phyloP scores from a whole-genome alignment of 805 yeast genomes.

The Saccharomycopsis amapae region DNA sequence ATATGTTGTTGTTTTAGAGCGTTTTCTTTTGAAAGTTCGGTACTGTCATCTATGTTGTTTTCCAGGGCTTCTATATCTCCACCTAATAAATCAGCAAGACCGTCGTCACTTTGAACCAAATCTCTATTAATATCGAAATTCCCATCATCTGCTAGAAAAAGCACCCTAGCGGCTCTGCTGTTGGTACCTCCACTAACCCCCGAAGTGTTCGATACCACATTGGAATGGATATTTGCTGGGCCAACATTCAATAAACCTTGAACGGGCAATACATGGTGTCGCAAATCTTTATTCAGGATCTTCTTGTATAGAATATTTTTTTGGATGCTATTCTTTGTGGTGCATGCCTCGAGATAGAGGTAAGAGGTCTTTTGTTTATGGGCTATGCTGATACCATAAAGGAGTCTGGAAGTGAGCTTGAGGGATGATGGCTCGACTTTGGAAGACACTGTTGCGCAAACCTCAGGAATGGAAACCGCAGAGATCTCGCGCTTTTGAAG shows the following conservation, averaged over 20 bases:
- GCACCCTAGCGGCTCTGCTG: not conserved
- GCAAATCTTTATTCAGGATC: not conserved
- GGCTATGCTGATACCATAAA: conserved; percentile 41
- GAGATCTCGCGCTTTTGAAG: conserved; percentile 31
- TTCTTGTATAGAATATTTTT: conserved; percentile 4
- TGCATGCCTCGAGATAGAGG: conserved; percentile 28
- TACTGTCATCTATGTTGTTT: no score
- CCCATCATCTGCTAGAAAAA: conserved; percentile 33
- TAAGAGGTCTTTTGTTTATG: conserved; percentile 43
- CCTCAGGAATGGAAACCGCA: conserved; percentile 36
- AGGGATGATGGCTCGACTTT: conserved; percentile 23
- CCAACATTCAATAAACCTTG: not conserved
- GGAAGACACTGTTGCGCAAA: conserved; percentile 30
- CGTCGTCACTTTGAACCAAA: conserved; percentile 24
- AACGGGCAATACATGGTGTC: not conserved
- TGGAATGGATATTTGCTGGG: no score
- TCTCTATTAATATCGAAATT: conserved; percentile 31
- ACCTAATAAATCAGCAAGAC: not conserved
- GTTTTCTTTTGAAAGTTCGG: no score
- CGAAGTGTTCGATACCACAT: no score
- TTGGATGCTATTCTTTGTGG: conserved; percentile 5
- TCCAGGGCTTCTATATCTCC: not conserved
- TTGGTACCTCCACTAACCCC: no score
- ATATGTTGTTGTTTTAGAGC: no score
- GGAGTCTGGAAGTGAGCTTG: conserved; percentile 34